These are phyloP conservation scores for Plantago ovata DNA, from an alignment of 257 asterid genomes.

Conservation along the genomic window DNA sequence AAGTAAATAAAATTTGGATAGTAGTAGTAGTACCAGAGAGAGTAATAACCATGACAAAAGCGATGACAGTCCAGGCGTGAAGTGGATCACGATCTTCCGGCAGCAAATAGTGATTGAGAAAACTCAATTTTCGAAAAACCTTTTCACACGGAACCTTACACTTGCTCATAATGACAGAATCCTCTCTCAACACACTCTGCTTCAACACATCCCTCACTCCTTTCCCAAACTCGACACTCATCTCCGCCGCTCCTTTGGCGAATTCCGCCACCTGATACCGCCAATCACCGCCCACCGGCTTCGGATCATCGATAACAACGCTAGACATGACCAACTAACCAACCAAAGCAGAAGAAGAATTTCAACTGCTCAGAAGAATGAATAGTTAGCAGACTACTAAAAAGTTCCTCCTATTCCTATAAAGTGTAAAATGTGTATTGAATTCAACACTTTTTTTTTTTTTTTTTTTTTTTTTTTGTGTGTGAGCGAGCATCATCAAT, in stretches of 20 bases:
- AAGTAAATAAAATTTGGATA: conserved; percentile 2
- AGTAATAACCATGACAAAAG: conserved; percentile 46
- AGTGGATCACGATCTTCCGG: conserved; percentile 99
- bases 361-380: background rate
- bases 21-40: conserved; percentile 45
- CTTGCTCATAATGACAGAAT: conserved; percentile 69
- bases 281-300: conserved; percentile 40
- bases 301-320: conserved; percentile 34
- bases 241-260: conserved; percentile 86
- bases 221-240: conserved; percentile 88
- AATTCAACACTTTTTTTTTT: background rate
- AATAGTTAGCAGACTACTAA: too few relatives aligned
- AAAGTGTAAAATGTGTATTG: background rate
- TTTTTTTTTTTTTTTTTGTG: too few relatives aligned
- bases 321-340: conserved; percentile 43
- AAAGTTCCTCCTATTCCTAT: too few relatives aligned
- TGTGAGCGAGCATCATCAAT: background rate
- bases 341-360: too few relatives aligned
- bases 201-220: conserved; percentile 89
- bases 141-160: conserved; percentile 56
- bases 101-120: conserved; percentile 74
- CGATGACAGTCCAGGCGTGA: conserved; percentile 74
- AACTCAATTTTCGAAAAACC: conserved; percentile 47
- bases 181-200: conserved; percentile 78
- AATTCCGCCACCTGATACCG: conserved; percentile 73